Evolutionary conservation across 129 eudicot genomes (phyloP).

Genomic region (Centella asiatica): DNA sequence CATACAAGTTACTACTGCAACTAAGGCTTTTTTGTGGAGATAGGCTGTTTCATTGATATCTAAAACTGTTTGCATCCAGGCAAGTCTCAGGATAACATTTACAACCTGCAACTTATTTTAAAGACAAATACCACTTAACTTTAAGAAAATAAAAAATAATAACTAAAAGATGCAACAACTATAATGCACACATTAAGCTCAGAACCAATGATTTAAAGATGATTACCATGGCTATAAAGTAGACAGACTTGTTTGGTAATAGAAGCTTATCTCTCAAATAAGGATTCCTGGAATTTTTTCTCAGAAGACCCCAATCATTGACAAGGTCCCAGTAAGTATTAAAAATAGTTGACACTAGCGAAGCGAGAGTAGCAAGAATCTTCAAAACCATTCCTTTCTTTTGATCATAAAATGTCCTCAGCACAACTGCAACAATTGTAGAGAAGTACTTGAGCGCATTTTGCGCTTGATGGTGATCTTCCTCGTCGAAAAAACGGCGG

Average conservation of each 20-base stretch:
- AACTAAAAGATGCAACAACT: too few relatives aligned
- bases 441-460: constrained; percentile 59
- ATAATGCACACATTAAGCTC: background rate
- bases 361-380: constrained; percentile 38
- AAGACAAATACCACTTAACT: too few relatives aligned
- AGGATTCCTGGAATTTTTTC: constrained; percentile 39
- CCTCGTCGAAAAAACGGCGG: constrained; percentile 42
- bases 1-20: constrained; percentile 51
- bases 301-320: constrained; percentile 62
- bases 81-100: constrained; percentile 59
- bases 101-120: constrained; percentile 46
- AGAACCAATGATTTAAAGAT: background rate
- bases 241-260: constrained; percentile 35
- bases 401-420: constrained; percentile 35
- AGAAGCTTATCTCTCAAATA: constrained; percentile 69
- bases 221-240: constrained; percentile 59
- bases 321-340: constrained; percentile 76
- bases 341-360: constrained; percentile 43
- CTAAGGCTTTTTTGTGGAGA: constrained; percentile 42
- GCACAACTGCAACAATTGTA: constrained; percentile 47
- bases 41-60: constrained; percentile 36
- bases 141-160: too few relatives aligned
- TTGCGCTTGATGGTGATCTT: constrained; percentile 37
- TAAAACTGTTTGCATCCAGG: constrained; percentile 64
- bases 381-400: constrained; percentile 19